These are phyloP conservation scores for Larix kaempferi DNA, from an alignment of 75 land plant genomes.

Conservation along the genomic window DNA sequence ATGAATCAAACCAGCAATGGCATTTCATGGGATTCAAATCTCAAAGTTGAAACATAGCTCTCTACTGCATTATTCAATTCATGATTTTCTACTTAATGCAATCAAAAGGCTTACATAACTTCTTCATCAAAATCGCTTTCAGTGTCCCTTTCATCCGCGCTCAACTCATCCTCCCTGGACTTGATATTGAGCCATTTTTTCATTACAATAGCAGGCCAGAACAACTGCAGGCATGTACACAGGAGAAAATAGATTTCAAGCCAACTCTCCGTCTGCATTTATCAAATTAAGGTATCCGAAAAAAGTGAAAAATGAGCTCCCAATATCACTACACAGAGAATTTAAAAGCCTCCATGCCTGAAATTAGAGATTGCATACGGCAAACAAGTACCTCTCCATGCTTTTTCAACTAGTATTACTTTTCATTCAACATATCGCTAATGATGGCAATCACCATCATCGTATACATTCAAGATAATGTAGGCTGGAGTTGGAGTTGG, in stretches of 20 bases:
- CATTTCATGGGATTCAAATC: not conserved
- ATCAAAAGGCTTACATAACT: constrained; percentile 19
- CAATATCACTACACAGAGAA: not conserved
- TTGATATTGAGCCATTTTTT: constrained; percentile 85
- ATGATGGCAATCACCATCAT: too few relatives aligned
- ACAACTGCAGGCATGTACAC: constrained; percentile 57
- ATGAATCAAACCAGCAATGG: too few relatives aligned
- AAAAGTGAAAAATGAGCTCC: not conserved
- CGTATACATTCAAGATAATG: too few relatives aligned
- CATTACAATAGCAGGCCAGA: constrained; percentile 87
- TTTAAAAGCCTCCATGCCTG: not conserved
- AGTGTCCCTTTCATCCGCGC: constrained; percentile 69
- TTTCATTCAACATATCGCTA: too few relatives aligned
- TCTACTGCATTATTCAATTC: not conserved
- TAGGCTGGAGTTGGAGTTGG: too few relatives aligned
- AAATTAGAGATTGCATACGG: not conserved
- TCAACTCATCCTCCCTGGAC: constrained; percentile 70
- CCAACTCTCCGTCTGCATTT: constrained; percentile 42
- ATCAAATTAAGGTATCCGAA: constrained; percentile 2
- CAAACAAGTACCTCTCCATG: constrained; percentile 38
- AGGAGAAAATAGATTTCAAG: constrained; percentile 49
- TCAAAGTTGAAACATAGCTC: not conserved
- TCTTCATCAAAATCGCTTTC: constrained; percentile 72
- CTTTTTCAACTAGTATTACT: too few relatives aligned
- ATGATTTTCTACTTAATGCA: not conserved